Evolutionary conservation across 257 asterid genomes (phyloP).

Genomic region (Ophiorrhiza pumila): DNA sequence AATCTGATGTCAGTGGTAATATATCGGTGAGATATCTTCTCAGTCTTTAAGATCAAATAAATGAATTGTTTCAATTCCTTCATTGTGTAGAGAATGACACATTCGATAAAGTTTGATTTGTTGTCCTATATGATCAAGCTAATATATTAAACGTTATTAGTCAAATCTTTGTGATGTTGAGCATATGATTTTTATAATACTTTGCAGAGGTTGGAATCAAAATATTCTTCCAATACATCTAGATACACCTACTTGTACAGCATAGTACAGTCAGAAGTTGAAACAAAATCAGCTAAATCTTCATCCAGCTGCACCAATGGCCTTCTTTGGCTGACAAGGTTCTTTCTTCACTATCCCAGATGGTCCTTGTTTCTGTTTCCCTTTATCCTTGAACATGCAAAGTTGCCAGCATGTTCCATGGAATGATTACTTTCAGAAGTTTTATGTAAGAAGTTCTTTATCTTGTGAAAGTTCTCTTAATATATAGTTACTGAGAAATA

Average conservation of each 20-base stretch:
- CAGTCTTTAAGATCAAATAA: background rate
- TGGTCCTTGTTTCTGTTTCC: background rate
- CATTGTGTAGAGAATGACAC: too few relatives aligned
- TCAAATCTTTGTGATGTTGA: background rate
- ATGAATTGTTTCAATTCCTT: background rate
- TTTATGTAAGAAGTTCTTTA: too few relatives aligned
- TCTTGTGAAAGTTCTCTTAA: too few relatives aligned
- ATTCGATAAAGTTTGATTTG: background rate
- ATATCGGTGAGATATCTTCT: constrained; percentile 51
- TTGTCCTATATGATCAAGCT: background rate
- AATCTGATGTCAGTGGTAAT: constrained; percentile 69
- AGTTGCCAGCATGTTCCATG: background rate
- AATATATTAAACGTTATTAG: background rate
- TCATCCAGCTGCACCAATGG: constrained; percentile 84
- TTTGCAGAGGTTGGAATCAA: constrained; percentile 69
- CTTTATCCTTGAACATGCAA: background rate
- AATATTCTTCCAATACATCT: constrained; percentile 57
- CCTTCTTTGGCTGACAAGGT: constrained; percentile 92
- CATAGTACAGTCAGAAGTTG: constrained; percentile 85
- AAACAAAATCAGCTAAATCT: constrained; percentile 63
- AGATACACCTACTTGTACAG: constrained; percentile 76
- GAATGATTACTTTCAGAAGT: too few relatives aligned
- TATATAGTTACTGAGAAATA: too few relatives aligned
- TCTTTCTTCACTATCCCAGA: background rate
- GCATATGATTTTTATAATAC: background rate